Evolutionary conservation across 495 filamentous ascomycete species (phyloP), one percentile per base, ranked within the genome.

Genomic region (Daldinia loculata): DNA sequence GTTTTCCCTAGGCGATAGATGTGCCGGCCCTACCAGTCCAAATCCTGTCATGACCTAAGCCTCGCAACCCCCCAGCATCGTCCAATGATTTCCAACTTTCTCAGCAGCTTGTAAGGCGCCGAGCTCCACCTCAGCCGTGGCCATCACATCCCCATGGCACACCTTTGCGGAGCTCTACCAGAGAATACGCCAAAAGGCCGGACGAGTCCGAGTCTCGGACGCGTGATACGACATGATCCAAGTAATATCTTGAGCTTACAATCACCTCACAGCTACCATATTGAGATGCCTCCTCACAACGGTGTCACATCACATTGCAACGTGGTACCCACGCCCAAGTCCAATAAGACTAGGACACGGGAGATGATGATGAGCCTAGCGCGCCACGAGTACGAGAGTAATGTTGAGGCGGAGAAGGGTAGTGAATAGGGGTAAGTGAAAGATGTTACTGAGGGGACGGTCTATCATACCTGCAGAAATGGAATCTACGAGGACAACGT

Each of bases 21-120:
- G 30, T 76, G 70, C 71, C 57, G 64, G 55, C 36, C 63, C 19
- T 67, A 36, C 53, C 41, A 59, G 56, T 51, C 29, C 27, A 52
- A 56, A 63, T 67, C 71, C 66, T 69, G 34, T 56, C 43, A 50
- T 63, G 29, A 34, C 56, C 68, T 51, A 71, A 67, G 53, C 66
- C 63, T 76, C 58, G 65, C 64, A 56, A 38, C 29, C 61, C 61
- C 50, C 50, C 36, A 22, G 39, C 39, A 63, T 55, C 45, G 43
- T 38, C 74, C 74, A 74, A 74, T 76, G 36, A 53, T 61, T n/a
- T 45, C 14, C 15, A 38, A 67, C 65, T 76, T 69, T 45, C 74
- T 74, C 67, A 76, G 74, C 74, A 71, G 59, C 67, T 76, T 74
- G 67, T 74, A 71, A 76, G 70, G 70, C 64, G 48, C 70, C 62